phyloP scores from a whole-genome alignment of 2,329 filamentous ascomycete genomes.

The Pseudogymnoascus sp. region DNA sequence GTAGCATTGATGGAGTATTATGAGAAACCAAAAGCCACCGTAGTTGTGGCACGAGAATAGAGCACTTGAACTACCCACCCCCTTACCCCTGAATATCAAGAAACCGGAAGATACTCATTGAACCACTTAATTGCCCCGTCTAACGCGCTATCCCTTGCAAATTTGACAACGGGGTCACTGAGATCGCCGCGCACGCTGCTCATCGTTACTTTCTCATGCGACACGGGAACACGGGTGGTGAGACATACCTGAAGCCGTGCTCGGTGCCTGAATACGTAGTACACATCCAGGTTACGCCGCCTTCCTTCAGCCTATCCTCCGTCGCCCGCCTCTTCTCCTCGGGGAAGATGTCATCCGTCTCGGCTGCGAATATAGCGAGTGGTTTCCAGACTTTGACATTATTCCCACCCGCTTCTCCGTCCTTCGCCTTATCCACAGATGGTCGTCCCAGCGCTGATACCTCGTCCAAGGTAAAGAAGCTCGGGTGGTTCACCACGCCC shows the following conservation, averaged over 20 bases:
- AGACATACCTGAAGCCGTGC: background rate
- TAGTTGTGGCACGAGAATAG: background rate
- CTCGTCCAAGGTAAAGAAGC: slow-evolving; percentile 54
- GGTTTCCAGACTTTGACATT: background rate
- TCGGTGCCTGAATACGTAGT: background rate
- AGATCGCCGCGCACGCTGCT: background rate
- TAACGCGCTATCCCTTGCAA: background rate
- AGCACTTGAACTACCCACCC: background rate
- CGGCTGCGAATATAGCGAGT: background rate
- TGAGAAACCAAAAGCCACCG: background rate
- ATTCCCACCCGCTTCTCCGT: background rate
- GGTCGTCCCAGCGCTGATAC: background rate
- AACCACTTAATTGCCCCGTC: background rate
- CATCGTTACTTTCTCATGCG: background rate
- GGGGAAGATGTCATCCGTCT: background rate
- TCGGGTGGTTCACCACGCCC: slow-evolving; percentile 66
- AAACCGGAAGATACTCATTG: background rate
- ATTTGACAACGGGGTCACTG: background rate
- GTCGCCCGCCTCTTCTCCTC: background rate
- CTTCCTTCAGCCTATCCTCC: background rate
- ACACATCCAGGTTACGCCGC: background rate
- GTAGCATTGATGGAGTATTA: background rate
- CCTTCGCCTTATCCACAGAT: background rate
- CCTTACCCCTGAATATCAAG: background rate
- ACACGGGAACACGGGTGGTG: background rate